Evolutionary conservation across 768 basidiomycete genomes (phyloP).

Genomic region (Tylopilus intermedius): DNA sequence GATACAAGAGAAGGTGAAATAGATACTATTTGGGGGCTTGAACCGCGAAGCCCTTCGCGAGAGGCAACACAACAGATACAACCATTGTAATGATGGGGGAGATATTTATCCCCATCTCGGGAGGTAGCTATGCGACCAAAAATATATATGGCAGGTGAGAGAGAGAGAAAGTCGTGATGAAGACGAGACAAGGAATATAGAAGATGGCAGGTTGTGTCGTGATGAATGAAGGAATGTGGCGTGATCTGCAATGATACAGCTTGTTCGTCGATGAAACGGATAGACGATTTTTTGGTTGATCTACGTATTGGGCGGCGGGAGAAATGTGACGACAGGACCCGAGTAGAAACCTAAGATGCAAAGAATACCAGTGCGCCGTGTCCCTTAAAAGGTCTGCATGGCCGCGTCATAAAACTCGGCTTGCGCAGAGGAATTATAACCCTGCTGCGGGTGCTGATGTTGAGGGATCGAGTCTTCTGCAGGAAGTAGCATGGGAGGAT

Average conservation of each 20-base stretch:
- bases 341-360: slow-evolving; percentile 7
- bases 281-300: slow-evolving; percentile 13
- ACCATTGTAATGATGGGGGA: slow-evolving; percentile 12
- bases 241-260: slow-evolving; percentile 19
- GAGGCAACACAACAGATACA: slow-evolving; percentile 25
- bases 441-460: slow-evolving; percentile 21
- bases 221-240: slow-evolving; percentile 5
- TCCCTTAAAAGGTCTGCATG: slow-evolving; percentile 32
- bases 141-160: slow-evolving; percentile 29
- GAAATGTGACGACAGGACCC: neutral
- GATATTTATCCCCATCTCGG: slow-evolving; percentile 6
- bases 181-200: neutral
- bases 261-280: neutral
- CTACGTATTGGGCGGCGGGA: slow-evolving; percentile 15
- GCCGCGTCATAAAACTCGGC: slow-evolving; percentile 33
- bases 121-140: slow-evolving; percentile 24
- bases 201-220: neutral
- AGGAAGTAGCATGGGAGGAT: slow-evolving; percentile 52
- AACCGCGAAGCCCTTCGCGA: slow-evolving; percentile 50
- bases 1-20: slow-evolving; percentile 3
- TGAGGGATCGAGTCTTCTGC: slow-evolving; percentile 29
- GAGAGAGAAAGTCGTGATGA: neutral
- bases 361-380: neutral
- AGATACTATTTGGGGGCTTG: slow-evolving; percentile 38
- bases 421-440: slow-evolving; percentile 15